A percentile compares a stretch with the other conserved stretches of the same genome.
These are phyloP conservation scores for Diacronema lutheri DNA, from an alignment of 78 protist species.

Conservation along the genomic window DNA sequence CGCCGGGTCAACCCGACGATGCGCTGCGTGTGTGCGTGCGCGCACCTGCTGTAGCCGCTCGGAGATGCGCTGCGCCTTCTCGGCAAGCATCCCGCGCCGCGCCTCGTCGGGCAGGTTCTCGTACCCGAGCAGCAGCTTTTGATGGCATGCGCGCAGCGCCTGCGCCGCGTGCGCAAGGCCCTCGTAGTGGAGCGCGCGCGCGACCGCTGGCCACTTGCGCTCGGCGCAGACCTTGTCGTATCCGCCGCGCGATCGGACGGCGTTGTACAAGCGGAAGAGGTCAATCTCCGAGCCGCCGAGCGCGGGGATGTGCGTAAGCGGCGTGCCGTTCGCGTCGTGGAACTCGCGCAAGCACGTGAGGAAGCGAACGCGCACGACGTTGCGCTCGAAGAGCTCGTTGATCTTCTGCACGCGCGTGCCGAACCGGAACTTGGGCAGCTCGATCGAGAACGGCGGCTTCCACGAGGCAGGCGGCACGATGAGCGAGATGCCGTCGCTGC, in stretches of 20 bases:
- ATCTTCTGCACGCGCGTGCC: slow-evolving; percentile 21
- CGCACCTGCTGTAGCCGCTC: too few relatives aligned
- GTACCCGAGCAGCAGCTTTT: background rate
- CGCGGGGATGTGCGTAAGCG: background rate
- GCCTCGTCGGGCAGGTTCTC: background rate
- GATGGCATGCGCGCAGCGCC: background rate
- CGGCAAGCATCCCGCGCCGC: too few relatives aligned
- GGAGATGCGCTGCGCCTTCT: too few relatives aligned
- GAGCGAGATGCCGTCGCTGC: slow-evolving; percentile 18
- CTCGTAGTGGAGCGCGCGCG: background rate
- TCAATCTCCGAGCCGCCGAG: background rate
- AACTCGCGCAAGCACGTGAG: slow-evolving; percentile 14
- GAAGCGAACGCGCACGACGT: background rate
- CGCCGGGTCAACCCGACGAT: too few relatives aligned
- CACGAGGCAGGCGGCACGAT: slow-evolving; percentile 31
- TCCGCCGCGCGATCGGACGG: slow-evolving; percentile 5
- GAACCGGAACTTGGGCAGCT: slow-evolving; percentile 8
- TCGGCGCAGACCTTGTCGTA: background rate
- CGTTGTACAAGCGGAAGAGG: slow-evolving; percentile 9
- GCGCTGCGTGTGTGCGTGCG: too few relatives aligned
- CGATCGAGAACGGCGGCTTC: slow-evolving; percentile 37
- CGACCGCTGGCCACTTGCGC: slow-evolving; percentile 19
- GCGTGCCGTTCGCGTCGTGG: background rate
- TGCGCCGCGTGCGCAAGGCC: background rate
- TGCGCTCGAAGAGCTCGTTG: slow-evolving; percentile 5